Base-by-base conservation (phyloP, 257 asterid genomes). In the Fraxinus cuspidata region DNA sequence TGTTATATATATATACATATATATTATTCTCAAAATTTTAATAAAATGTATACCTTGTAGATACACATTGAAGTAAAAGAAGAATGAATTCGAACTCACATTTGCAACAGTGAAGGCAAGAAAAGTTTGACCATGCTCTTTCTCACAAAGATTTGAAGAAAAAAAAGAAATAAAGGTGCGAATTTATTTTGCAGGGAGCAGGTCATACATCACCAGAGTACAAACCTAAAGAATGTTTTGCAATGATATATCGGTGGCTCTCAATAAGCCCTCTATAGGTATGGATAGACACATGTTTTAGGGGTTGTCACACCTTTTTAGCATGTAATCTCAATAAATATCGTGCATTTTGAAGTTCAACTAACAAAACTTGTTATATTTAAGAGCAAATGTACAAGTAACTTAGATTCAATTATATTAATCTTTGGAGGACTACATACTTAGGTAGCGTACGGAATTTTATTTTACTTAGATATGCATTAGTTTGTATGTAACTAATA, bases 81-180 rank as follows among this genome's bases (percentile, higher is more conserved):
- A 81, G 58, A 71, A 77, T n/a, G 51, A 79, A 21, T 81, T 75
- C n/a, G 32, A 12, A 31, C 21, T 88, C 81, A 83, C 86, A 27
- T 88, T 79, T 79, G 89, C 89, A 51, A 88, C 86, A 1, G 81
- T 88, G 42, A 88, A 84, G 87, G 92, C 40, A 78, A 78, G 81
- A 27, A 66, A 37, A 78, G 16, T 47, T 47, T 4, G 16, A 3
- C 4, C 3, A 47, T 15, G 21, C 58, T 12, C 1, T 47, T 47
- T 47, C 58, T 47, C 18, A 4, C 19, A 15, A 3, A 11, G 19
- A 13, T 12, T 3, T 10, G 58, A 47, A 44, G 19, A 47, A 47
- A 15, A 15, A 15, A 6, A 47, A 47, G 19, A 47, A 15, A 47
- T 47, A 4, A 12, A 44, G 18, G 51, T 47, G 3, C 2, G 3